Percentiles rank a stretch among this genome's conserved stretches.
These are phyloP conservation scores for Wickerhamiella lipophila DNA, from an alignment of 805 yeast species.

Conservation along the genomic window DNA sequence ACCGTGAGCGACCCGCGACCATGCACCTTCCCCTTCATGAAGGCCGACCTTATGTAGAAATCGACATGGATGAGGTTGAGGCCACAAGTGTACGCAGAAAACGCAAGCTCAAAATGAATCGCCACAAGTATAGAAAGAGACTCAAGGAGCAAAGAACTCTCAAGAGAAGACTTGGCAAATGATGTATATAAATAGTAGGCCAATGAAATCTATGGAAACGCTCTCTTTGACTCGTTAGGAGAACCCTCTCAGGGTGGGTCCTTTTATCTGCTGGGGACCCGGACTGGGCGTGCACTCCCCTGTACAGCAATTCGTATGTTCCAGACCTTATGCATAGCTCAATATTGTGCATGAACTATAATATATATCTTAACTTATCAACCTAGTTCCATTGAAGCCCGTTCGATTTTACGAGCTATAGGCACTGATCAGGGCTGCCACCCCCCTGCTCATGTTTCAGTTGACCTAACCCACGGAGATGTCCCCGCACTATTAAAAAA, in stretches of 20 bases:
- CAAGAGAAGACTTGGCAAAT: conserved; percentile 26
- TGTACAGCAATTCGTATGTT: not conserved
- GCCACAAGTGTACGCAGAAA: conserved; percentile 33
- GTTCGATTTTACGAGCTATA: too few species aligned
- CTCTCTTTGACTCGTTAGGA: too few species aligned
- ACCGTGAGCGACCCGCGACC: conserved; percentile 2
- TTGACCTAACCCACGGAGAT: too few species aligned
- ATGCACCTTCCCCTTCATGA: conserved; percentile 7
- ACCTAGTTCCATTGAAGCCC: too few species aligned
- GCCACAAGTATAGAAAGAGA: conserved; percentile 93
- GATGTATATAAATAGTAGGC: conserved; percentile 5
- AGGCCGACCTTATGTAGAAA: conserved; percentile 9
- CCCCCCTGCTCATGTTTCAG: too few species aligned
- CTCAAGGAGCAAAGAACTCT: conserved; percentile 70
- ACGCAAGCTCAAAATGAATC: conserved; percentile 91
- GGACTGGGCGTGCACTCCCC: too few species aligned
- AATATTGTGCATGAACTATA: not conserved
- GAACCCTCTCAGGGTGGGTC: too few species aligned
- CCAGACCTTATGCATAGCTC: not conserved
- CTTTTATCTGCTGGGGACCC: too few species aligned
- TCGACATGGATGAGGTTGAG: conserved; percentile 17
- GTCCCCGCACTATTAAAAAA: too few species aligned
- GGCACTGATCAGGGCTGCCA: too few species aligned
- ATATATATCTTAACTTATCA: too few species aligned
- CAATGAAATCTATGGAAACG: not conserved